Evolutionary conservation across 1,284 basidiomycete genomes (phyloP), one percentile per base, ranked within the genome.

Genomic region (Ceratobasidium sp.): DNA sequence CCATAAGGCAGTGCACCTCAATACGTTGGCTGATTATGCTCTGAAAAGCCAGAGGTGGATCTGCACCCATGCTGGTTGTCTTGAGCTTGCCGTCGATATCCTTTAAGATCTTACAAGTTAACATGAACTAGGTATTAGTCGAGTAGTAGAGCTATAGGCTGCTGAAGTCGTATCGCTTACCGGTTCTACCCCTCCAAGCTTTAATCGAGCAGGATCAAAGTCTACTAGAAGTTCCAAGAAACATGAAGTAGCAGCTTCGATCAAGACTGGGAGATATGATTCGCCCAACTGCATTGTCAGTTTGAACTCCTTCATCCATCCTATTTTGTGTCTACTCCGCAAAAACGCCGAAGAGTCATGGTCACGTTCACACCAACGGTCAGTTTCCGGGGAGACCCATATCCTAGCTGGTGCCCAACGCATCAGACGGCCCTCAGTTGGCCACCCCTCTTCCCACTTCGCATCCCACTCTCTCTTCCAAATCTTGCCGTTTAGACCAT

Each of bases 11-110:
- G 42, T 71, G 69, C 5, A 26, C 18, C 15, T 58, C 12, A 39
- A 71, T 71, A 12, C 69, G 69, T 1, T 33, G 28, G 20, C 39
- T 53, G 4, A 71, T 71, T 1, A 33, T 56, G 12, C 60, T 55
- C 26, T 71, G 69, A 10, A 71, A 23, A 6, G 69, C 23, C n/a
- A 46, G 68, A n/a, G 7, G 26, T 42, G 33, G 1, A 33, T 7
- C 39, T 42, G 33, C 60, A 39, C 15, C 12, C 3, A 39, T 23
- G 5, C 20, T 40, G 1, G 39, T 39, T 23, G 13, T 39, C 28
- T 18, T 7, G 13, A 42, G 46, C 18, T 64, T 40, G 15, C 39
- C 6, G 39, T 39, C 40, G 4, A 33, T 58, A 10, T 28, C n/a
- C 33, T 33, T 33, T 1, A 33, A 4, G 33, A 4, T 33, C 33